These are phyloP conservation scores for Pseudopyricularia javanii DNA, from an alignment of 2,329 filamentous ascomycete species.

Conservation along the genomic window DNA sequence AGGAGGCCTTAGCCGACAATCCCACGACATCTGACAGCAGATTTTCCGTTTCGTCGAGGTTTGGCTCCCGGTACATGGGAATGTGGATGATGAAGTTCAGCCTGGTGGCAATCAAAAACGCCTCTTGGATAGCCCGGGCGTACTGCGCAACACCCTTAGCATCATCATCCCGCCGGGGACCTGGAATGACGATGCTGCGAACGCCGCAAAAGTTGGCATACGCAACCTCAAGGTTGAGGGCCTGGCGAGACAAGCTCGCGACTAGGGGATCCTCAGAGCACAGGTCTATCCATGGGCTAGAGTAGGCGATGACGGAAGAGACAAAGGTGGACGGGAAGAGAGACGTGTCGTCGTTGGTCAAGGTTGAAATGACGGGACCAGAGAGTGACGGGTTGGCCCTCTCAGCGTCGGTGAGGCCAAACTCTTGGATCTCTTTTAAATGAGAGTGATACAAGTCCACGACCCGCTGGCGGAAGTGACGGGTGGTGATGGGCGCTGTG, in stretches of 20 bases:
- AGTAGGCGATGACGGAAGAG: slow-evolving; percentile 62
- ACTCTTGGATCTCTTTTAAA: slow-evolving; percentile 27
- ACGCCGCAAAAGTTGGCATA: slow-evolving; percentile 95
- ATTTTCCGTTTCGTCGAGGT: slow-evolving; percentile 37
- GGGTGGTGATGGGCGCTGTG: slow-evolving; percentile 66
- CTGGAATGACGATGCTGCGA: slow-evolving; percentile 68
- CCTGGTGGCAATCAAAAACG: slow-evolving; percentile 60
- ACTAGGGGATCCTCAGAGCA: slow-evolving; percentile 73
- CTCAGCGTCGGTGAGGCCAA: slow-evolving; percentile 20
- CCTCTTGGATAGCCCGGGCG: slow-evolving; percentile 72
- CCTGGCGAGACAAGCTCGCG: slow-evolving; percentile 76
- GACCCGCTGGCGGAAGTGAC: slow-evolving; percentile 58
- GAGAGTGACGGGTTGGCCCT: slow-evolving; percentile 32
- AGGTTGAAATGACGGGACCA: slow-evolving; percentile 49
- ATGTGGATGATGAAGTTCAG: slow-evolving; percentile 71
- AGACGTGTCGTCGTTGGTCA: slow-evolving; percentile 70
- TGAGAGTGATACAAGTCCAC: slow-evolving; percentile 48
- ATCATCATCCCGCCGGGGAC: slow-evolving; percentile 47
- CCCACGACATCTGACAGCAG: slow-evolving; percentile 35
- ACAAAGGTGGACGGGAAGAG: slow-evolving; percentile 57
- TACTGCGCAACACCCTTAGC: slow-evolving; percentile 56
- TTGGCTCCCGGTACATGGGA: slow-evolving; percentile 68
- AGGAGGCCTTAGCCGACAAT: slow-evolving; percentile 20
- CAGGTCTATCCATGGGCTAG: slow-evolving; percentile 89
- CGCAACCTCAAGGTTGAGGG: slow-evolving; percentile 79